These are phyloP conservation scores for Acacia crassicarpa DNA, from an alignment of 306 rosid genomes.

Conservation along the genomic window DNA sequence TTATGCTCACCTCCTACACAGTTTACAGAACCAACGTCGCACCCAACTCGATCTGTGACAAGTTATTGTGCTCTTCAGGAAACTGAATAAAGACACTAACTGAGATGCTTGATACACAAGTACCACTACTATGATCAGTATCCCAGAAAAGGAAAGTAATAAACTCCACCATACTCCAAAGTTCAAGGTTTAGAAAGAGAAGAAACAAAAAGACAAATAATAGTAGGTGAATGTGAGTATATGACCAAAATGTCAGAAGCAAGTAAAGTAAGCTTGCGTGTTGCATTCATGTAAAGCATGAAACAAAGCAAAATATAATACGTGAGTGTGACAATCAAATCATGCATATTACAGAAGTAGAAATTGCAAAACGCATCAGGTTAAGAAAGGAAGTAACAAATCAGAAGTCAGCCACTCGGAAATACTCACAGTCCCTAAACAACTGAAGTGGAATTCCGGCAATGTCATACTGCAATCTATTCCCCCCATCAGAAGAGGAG, in stretches of 20 bases:
- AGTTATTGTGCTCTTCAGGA: not conserved
- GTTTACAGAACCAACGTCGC: constrained; percentile 30
- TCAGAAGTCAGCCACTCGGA: not conserved
- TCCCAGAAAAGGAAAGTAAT: not conserved
- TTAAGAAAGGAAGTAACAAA: not conserved
- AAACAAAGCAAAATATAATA: not conserved
- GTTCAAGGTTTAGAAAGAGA: not conserved
- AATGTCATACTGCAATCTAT: constrained; percentile 25
- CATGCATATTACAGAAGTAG: constrained; percentile 25
- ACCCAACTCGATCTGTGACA: constrained; percentile 31
- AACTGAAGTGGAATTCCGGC: constrained; percentile 36
- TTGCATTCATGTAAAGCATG: not conserved
- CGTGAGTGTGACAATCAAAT: not conserved
- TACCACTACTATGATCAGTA: not conserved
- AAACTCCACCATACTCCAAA: not conserved
- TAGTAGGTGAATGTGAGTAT: not conserved
- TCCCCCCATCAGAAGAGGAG: constrained; percentile 24
- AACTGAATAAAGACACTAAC: not conserved
- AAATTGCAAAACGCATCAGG: constrained; percentile 25
- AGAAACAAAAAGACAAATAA: not conserved
- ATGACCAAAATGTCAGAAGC: not conserved
- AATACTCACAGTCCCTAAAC: constrained; percentile 38
- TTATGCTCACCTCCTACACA: constrained; percentile 16
- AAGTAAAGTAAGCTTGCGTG: not conserved
- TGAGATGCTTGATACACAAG: not conserved